These are phyloP conservation scores for Dendrobium officinale DNA, from an alignment of 106 monocot species.

Conservation along the genomic window DNA sequence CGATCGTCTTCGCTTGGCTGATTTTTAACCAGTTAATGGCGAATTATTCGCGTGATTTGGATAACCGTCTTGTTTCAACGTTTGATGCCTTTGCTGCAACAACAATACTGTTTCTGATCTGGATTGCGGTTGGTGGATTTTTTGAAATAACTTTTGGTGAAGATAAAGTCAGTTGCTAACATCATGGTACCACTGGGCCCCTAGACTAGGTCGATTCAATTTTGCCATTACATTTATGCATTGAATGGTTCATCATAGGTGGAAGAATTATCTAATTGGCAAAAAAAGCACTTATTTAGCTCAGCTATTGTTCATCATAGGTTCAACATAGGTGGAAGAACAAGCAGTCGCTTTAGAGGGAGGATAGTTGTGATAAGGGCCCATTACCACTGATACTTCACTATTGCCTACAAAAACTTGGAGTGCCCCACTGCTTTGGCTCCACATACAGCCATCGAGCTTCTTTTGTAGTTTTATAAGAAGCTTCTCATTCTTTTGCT, in stretches of 20 bases:
- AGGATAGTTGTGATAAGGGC: no score
- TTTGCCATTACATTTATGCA: no score
- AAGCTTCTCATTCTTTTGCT: no score
- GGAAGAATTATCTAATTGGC: not conserved
- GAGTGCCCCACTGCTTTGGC: no score
- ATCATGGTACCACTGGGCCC: not conserved
- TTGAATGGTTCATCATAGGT: no score
- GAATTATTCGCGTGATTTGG: not conserved
- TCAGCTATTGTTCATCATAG: not conserved
- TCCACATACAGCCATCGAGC: no score
- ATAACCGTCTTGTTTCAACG: not conserved
- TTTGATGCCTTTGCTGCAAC: not conserved
- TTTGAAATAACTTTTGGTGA: not conserved
- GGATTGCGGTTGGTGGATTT: not conserved
- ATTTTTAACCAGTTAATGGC: not conserved
- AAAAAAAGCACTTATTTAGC: not conserved
- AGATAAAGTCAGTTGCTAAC: not conserved
- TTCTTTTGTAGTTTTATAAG: no score
- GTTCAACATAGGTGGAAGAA: no score
- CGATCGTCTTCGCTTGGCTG: not conserved
- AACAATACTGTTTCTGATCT: not conserved
- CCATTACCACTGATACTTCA: no score
- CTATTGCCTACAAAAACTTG: no score
- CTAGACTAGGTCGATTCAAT: not conserved
- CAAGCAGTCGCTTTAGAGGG: no score